Conservation (phyloP, 805 yeast species). For the Lachancea nothofagi region DNA sequence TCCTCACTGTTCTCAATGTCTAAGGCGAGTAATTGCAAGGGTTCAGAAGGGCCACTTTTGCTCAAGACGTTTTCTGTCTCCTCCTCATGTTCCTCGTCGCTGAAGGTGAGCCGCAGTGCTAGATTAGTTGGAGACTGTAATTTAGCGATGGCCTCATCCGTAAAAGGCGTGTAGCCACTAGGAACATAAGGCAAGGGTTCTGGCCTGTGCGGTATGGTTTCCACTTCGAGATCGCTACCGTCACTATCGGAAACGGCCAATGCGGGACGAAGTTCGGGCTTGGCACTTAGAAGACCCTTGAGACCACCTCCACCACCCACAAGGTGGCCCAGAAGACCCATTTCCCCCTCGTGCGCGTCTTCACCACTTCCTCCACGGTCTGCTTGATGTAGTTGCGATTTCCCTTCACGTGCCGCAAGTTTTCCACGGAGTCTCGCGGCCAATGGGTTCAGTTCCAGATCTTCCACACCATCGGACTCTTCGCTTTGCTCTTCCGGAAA, state of each 20-base stretch:
- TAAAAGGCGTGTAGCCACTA: constrained; percentile 39
- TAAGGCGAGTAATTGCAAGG: constrained; percentile 17
- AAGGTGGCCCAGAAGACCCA: constrained; percentile 13
- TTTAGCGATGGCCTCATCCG: constrained; percentile 29
- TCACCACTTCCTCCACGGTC: constrained; percentile 27
- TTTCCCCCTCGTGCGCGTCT: constrained; percentile 10
- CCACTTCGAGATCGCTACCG: constrained; percentile 41
- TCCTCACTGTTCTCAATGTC: constrained; percentile 22
- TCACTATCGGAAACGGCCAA: constrained; percentile 11
- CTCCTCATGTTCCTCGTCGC: constrained; percentile 25
- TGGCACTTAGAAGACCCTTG: constrained; percentile 16
- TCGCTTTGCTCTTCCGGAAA: constrained; percentile 12
- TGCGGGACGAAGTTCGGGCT: constrained; percentile 11
- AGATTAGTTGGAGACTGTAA: constrained; percentile 22
- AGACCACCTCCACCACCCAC: constrained; percentile 13
- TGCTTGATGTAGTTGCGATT: no score
- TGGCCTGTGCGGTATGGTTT: constrained; percentile 39
- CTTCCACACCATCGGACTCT: constrained; percentile 19
- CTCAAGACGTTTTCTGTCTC: constrained; percentile 5
- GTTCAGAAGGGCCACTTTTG: constrained; percentile 14
- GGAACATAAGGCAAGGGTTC: constrained; percentile 42
- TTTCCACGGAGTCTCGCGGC: constrained; percentile 20
- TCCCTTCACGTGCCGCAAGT: constrained; percentile 14
- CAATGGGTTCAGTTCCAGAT: constrained; percentile 15
- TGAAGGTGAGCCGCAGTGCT: constrained; percentile 9